Evolutionary conservation across 108 stramenopile species (phyloP).

Genomic region (Fistulifera solaris): DNA sequence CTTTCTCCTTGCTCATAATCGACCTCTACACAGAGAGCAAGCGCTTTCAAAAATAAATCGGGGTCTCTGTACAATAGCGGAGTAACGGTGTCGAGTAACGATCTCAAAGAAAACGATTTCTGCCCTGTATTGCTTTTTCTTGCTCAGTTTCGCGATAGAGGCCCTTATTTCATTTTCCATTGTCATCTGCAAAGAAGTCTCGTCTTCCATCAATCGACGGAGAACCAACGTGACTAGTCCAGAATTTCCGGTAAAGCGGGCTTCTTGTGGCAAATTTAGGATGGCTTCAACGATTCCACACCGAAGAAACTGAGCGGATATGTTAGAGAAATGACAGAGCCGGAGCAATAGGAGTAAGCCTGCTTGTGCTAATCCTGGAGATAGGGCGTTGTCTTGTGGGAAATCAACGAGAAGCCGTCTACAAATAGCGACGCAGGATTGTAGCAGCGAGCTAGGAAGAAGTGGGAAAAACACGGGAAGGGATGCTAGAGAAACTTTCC

Average conservation of each 20-base stretch:
- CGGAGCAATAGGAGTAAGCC: conserved; percentile 60
- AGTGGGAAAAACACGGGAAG: conserved; percentile 60
- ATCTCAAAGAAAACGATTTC: conserved; percentile 27
- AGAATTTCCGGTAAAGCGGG: conserved; percentile 63
- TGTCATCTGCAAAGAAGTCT: conserved; percentile 62
- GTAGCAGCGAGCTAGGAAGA: conserved; percentile 30
- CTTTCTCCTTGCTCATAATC: conserved; percentile 5
- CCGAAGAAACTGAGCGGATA: conserved; percentile 48
- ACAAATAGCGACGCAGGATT: conserved; percentile 51
- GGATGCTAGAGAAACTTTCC: conserved; percentile 13
- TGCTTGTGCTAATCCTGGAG: conserved; percentile 51
- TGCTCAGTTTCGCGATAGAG: conserved; percentile 40
- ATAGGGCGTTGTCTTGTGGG: conserved; percentile 19
- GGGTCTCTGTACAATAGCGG: conserved; percentile 73
- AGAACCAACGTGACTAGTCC: conserved; percentile 57
- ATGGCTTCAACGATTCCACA: conserved; percentile 70
- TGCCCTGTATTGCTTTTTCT: conserved; percentile 35
- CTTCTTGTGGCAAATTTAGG: conserved; percentile 40
- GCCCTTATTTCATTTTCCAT: conserved; percentile 90
- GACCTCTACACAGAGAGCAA: conserved; percentile 43
- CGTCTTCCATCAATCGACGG: conserved; percentile 85
- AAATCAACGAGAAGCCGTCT: conserved; percentile 43
- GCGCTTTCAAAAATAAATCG: conserved; percentile 53
- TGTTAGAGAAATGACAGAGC: conserved; percentile 53
- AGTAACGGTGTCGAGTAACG: conserved; percentile 46